phyloP scores from a whole-genome alignment of 306 rosid genomes.

The Casuarina equisetifolia region DNA sequence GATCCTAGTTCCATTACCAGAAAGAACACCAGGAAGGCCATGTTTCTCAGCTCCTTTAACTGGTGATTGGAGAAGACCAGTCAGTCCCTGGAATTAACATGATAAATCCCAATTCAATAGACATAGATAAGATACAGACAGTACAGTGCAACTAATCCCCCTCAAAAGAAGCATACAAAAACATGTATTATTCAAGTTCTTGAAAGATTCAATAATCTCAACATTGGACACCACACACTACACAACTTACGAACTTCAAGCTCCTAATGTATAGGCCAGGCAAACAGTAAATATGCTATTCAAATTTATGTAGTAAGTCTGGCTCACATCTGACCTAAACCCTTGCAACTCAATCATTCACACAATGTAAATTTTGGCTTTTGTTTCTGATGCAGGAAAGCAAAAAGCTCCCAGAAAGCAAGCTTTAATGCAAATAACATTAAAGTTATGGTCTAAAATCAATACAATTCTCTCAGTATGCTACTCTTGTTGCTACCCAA shows the following conservation, averaged over 20 bases:
- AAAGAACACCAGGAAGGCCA: conserved; percentile 96
- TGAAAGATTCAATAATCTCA: neutral
- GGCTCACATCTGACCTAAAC: neutral
- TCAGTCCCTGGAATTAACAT: conserved; percentile 72
- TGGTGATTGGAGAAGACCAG: conserved; percentile 96
- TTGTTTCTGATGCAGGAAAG: no score
- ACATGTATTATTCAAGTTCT: neutral
- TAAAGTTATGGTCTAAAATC: no score
- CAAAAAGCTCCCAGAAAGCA: no score
- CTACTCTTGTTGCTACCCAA: no score
- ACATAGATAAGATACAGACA: neutral
- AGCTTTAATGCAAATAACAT: no score
- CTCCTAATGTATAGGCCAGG: neutral
- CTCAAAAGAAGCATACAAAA: neutral
- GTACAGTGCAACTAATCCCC: neutral
- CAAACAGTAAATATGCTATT: neutral
- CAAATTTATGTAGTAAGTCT: neutral
- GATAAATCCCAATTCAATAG: conserved; percentile 8
- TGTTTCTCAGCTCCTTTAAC: conserved; percentile 94
- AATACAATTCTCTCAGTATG: no score
- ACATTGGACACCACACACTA: neutral
- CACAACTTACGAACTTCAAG: neutral
- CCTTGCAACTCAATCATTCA: neutral
- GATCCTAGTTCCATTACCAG: conserved; percentile 49
- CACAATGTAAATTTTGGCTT: no score